Percentiles rank a stretch among this genome's conserved stretches.
phyloP scores from a whole-genome alignment of 768 basidiomycete genomes.

The Naganishia randhawae region DNA sequence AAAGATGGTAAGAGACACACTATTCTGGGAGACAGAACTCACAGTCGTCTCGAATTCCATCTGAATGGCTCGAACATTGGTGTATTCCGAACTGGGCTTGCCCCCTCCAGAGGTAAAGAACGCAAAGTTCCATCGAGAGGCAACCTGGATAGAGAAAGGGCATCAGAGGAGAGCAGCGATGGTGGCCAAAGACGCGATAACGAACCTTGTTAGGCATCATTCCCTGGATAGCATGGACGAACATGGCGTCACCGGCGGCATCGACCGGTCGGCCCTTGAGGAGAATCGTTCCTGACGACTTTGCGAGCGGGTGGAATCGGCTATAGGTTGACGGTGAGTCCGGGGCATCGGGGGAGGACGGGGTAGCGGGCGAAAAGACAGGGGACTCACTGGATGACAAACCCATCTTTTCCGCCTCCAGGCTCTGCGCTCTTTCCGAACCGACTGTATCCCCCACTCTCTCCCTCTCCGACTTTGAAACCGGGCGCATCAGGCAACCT shows the following conservation, averaged over 20 bases:
- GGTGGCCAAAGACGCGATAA: no score
- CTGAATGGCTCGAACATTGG: conserved; percentile 76
- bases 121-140: conserved; percentile 90
- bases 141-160: conserved; percentile 53
- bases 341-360: no score
- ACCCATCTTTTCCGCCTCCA: conserved; percentile 49
- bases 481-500: conserved; percentile 72
- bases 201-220: conserved; percentile 83
- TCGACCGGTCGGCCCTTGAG: conserved; percentile 59
- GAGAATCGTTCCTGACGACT: conserved; percentile 65
- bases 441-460: conserved; percentile 64
- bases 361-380: neutral
- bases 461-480: conserved; percentile 85
- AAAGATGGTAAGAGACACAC: no score
- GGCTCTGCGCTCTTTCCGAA: conserved; percentile 47
- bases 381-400: conserved; percentile 64
- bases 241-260: conserved; percentile 57
- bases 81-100: conserved; percentile 55
- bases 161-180: neutral
- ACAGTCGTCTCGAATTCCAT: conserved; percentile 87
- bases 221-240: conserved; percentile 94
- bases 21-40: neutral
- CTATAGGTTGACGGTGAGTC: conserved; percentile 29
- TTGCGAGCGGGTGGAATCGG: conserved; percentile 78
- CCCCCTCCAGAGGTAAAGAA: conserved; percentile 70